Percentiles rank a stretch among this genome's conserved stretches.
phyloP scores from a whole-genome alignment of 345 rosid species.

The Gossypium herbaceum region DNA sequence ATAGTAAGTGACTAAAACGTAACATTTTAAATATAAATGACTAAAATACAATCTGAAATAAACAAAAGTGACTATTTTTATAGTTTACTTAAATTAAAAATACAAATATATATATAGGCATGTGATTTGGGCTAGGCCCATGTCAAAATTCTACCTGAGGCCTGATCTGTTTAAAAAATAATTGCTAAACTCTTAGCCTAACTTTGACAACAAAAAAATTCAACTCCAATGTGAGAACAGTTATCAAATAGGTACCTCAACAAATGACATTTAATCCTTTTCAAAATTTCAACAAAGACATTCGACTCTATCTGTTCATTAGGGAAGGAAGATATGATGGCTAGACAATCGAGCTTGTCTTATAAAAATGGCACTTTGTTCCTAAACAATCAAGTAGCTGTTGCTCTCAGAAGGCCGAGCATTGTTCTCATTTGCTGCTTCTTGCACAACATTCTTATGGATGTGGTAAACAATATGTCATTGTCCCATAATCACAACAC shows the following conservation, averaged over 20 bases:
- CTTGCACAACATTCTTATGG: constrained; percentile 63
- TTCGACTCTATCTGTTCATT: constrained; percentile 66
- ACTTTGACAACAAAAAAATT: too few relatives aligned
- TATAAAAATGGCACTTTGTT: constrained; percentile 43
- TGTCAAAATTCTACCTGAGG: too few relatives aligned
- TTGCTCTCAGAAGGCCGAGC: constrained; percentile 71
- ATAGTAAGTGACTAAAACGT: too few relatives aligned
- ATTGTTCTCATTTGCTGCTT: constrained; percentile 61
- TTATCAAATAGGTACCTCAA: not conserved
- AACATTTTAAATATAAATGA: too few relatives aligned
- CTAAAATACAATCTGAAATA: too few relatives aligned
- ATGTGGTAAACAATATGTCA: constrained; percentile 36
- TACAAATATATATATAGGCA: too few relatives aligned
- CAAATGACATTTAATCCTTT: constrained; percentile 6
- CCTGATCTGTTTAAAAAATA: too few relatives aligned
- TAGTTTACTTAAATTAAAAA: too few relatives aligned
- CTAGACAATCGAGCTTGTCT: constrained; percentile 46
- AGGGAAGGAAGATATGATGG: constrained; percentile 53
- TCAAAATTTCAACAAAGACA: constrained; percentile 64
- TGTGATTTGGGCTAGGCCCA: too few relatives aligned
- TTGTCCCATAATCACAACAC: constrained; percentile 49
- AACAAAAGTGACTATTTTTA: too few relatives aligned
- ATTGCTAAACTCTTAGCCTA: too few relatives aligned
- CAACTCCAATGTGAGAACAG: constrained; percentile 1
- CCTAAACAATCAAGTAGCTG: constrained; percentile 56